Evolutionary conservation across 2,329 filamentous ascomycete species (phyloP).

Genomic region (Graphilbum ipis-grandicollis): DNA sequence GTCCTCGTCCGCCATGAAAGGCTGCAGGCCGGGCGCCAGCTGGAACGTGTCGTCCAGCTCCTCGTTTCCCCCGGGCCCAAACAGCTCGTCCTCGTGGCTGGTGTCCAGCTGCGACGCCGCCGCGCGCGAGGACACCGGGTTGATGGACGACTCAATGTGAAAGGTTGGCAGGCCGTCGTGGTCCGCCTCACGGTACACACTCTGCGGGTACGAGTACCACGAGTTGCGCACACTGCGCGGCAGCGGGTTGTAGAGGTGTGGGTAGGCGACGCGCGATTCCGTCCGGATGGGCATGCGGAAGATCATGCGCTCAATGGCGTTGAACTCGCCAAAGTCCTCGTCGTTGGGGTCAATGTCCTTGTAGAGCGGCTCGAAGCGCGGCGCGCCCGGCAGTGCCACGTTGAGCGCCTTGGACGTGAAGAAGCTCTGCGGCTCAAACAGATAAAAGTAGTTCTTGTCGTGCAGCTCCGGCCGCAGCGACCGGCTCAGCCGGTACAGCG

Average conservation of each 20-base stretch:
- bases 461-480: conserved; percentile 82
- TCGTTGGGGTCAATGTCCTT: conserved; percentile 98
- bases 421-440: conserved; percentile 91
- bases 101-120: conserved; percentile 86
- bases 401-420: conserved; percentile 93
- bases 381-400: conserved; percentile 92
- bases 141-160: conserved; percentile 95
- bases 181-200: conserved; percentile 77
- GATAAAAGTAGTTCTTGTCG: conserved; percentile 94
- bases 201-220: conserved; percentile 87
- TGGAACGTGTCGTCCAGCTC: conserved; percentile 66
- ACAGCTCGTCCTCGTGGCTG: conserved; percentile 86
- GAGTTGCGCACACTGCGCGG: conserved; percentile 84
- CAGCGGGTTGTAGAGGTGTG: conserved; percentile 89
- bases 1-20: conserved; percentile 80
- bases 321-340: conserved; percentile 98
- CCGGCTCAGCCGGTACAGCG: conserved; percentile 77
- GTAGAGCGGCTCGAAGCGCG: conserved; percentile 90
- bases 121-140: conserved; percentile 88
- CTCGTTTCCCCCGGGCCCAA: conserved; percentile 61
- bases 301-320: conserved; percentile 97
- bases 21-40: conserved; percentile 61
- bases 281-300: conserved; percentile 91
- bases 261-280: conserved; percentile 87
- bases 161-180: conserved; percentile 85